Evolutionary conservation across 306 rosid species (phyloP), one percentile per base, ranked within the genome.

Genomic region (Glycine latifolia): DNA sequence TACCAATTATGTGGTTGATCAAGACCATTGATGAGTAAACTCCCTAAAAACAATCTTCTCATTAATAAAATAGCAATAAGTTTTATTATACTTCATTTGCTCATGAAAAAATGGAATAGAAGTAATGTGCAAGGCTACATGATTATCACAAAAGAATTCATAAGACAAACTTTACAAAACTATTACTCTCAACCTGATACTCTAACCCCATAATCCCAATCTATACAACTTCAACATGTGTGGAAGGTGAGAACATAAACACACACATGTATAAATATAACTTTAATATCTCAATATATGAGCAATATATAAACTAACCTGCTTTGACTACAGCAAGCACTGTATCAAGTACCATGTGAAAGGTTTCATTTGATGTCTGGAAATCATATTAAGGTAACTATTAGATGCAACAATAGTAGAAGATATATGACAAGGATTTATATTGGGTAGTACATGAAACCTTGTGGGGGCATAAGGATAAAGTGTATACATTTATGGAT

Each of bases 281-380:
- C 52, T 49, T 49, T 5, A 56, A 56, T 15, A 58, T 59, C 65
- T 59, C 37, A 59, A 20, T 3, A 59, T 17, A 11, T 65, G 17
- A 65, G 47, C 48, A 65, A 37, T 65, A 65, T 65, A 65, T 39
- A 37, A 75, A 76, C 92, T 67, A 62, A 89, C 99, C 97, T 17
- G 99, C 91, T 87, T 85, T 88, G 41, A 91, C 85, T 68, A 91
- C 91, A 67, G 90, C 94, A 86, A 86, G 91, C 83, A 95, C 72
- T 60, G 99, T 95, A 87, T 93, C 99, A 73, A 93, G 97, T 67
- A 95, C 94, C 89, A 95, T 78, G 89, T 91, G 97, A 88, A 93
- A 85, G 78, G 95, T 90, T 81, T 95, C 99, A 52, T 95, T 97
- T 12, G 97, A 90, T 79, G 97, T 95, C 99, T 95, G 86, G 53